These are phyloP conservation scores for Oryza longistaminata DNA, from an alignment of 176 grass and related monocot species.

Conservation along the genomic window DNA sequence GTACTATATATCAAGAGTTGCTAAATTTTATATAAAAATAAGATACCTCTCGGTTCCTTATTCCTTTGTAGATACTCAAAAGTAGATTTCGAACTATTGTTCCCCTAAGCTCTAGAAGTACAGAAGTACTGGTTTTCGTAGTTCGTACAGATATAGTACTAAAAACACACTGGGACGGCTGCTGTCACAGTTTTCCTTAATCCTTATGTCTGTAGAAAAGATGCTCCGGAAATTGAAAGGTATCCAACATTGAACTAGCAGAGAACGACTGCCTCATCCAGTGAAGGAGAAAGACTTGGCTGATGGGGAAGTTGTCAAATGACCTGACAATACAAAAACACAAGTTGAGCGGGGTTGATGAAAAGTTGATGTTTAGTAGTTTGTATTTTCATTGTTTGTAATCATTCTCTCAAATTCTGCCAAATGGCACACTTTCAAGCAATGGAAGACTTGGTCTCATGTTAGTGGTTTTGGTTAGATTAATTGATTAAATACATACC, in stretches of 20 bases:
- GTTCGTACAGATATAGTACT: background rate
- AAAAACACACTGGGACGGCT: background rate
- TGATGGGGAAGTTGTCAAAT: slow-evolving; percentile 26
- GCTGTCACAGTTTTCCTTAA: background rate
- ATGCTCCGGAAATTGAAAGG: background rate
- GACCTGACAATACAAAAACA: slow-evolving; percentile 31
- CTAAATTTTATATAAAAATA: too few species aligned
- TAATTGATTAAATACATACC: background rate
- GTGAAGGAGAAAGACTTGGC: slow-evolving; percentile 10
- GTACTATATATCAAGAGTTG: too few species aligned
- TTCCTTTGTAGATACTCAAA: too few species aligned
- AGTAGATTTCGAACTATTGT: too few species aligned
- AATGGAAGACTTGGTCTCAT: slow-evolving; percentile 27
- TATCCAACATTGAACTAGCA: background rate
- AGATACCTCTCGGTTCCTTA: too few species aligned
- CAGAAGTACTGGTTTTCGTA: background rate
- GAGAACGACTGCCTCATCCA: slow-evolving; percentile 18
- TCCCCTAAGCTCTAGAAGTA: too few species aligned
- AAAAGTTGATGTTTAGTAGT: slow-evolving; percentile 32
- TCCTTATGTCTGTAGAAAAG: background rate
- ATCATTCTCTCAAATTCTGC: slow-evolving; percentile 24
- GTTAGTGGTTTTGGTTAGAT: slow-evolving; percentile 32
- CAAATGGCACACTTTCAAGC: slow-evolving; percentile 33
- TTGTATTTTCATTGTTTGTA: slow-evolving; percentile 21
- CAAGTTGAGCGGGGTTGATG: slow-evolving; percentile 28